Evolutionary conservation across 139 green algal species (phyloP), one percentile per base, ranked within the genome.

Genomic region (Trebouxia sp.): DNA sequence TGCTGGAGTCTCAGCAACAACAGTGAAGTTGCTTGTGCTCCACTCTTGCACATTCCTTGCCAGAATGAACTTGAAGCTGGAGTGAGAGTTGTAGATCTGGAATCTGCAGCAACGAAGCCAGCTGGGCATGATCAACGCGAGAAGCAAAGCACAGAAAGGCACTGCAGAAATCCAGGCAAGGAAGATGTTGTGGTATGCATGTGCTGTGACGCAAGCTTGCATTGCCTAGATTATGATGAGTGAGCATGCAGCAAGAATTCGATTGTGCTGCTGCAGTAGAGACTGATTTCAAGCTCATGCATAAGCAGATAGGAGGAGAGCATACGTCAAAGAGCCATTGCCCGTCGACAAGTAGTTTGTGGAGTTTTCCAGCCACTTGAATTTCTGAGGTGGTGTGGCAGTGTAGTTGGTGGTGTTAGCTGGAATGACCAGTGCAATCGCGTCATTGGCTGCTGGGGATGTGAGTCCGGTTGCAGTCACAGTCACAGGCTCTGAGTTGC

Each of bases 1-100:
- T n/a, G 72, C 72, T 11, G 72, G 43, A 35, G 72, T 79, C 28
- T 58, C 43, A n/a, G 72, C 72, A 32, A 39, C 24, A 14, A 79
- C 10, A 5, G 72, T 79, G 35, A 65, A 79, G 7, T 79, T 79
- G 45, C 72, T n/a, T n/a, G 72, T 65, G 45, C 24, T 47, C 72
- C 72, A 79, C 10, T 51, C 47, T 14, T 42, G 24, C 9, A 79
- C 41, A 37, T 79, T 56, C 14, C 28, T 79, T 10, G 30, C 72
- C 11, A 65, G 45, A 28, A 79, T 79, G 8, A 79, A 79, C 15
- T 42, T 58, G 72, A 79, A 79, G 43, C 14, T 11, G 20, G n/a
- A 35, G 39, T 51, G 72, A 26, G 41, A 62, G 45, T 79, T 79
- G 45, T 62, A 51, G n/a, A 79, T 79, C 10, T 51, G 72, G 72